Evolutionary conservation across 495 filamentous ascomycete genomes (phyloP), one percentile per base, ranked within the genome.

Genomic region (Tetracladium setigerum): DNA sequence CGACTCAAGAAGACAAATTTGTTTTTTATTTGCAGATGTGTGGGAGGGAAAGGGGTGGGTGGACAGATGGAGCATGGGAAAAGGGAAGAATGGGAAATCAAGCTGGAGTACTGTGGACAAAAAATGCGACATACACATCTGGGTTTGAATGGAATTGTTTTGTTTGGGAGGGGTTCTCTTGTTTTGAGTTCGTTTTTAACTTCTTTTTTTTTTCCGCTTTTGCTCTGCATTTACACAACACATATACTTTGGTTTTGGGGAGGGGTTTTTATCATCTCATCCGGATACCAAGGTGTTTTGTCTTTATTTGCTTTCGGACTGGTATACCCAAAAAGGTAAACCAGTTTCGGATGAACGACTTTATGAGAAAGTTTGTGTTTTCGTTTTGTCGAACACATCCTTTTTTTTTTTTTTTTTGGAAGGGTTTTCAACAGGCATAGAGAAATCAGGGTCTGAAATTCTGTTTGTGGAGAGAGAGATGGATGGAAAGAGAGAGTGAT

Each of bases 341-440:
- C n/a, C n/a, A n/a, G n/a, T n/a, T n/a, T n/a, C n/a, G n/a, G n/a
- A n/a, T n/a, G n/a, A n/a, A n/a, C 46, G 54, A 56, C 34, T 37
- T 56, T 56, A 56, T 46, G 54, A 53, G 32, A 27, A 35, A 24
- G 36, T 11, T 34, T 34, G 41, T 42, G 15, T 38, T 35, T 24
- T 19, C 17, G 8, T 37, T 34, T n/a, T 24, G 30, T 38, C 0
- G 41, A 30, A 30, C 4, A 30, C 24, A 30, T 16, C 18, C 24
- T 5, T 4, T 13, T 43, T 30, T 22, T 33, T 44, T 50, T 55
- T 52, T 43, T 49, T 30, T 44, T 39, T 47, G 32, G 36, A 43
- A 30, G 44, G 44, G 18, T 17, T n/a, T n/a, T n/a, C n/a, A n/a
- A n/a, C n/a, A n/a, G n/a, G n/a, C n/a, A n/a, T n/a, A n/a, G n/a